Evolutionary conservation across 768 basidiomycete genomes (phyloP).

Genomic region (Mycena polygramma): DNA sequence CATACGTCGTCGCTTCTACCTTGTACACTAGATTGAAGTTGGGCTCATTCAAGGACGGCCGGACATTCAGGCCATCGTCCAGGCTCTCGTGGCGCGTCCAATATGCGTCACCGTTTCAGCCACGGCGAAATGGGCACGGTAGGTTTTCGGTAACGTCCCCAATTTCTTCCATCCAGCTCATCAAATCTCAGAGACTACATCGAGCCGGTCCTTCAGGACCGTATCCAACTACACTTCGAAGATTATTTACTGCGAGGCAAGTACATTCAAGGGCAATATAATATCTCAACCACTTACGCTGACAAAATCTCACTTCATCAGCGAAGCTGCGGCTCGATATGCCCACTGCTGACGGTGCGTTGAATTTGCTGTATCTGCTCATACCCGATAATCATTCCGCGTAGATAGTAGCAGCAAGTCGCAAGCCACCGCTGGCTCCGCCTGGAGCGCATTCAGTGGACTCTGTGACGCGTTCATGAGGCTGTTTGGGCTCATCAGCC

Average conservation of each 20-base stretch:
- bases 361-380: neutral
- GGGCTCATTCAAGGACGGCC: slow-evolving; percentile 26
- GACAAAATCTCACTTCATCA: neutral
- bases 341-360: slow-evolving; percentile 19
- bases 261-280: neutral
- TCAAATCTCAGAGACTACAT: slow-evolving; percentile 3
- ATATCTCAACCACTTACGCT: too few relatives aligned
- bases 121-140: slow-evolving; percentile 23
- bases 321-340: slow-evolving; percentile 27
- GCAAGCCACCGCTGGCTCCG: slow-evolving; percentile 1
- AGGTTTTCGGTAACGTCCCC: neutral
- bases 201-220: slow-evolving; percentile 13
- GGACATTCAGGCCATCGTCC: slow-evolving; percentile 16
- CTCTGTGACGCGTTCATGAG: slow-evolving; percentile 22
- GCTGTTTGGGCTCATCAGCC: slow-evolving; percentile 3
- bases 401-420: slow-evolving; percentile 23
- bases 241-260: slow-evolving; percentile 25
- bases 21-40: slow-evolving; percentile 19
- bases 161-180: neutral
- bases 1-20: too few relatives aligned
- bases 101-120: slow-evolving; percentile 10
- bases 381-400: neutral
- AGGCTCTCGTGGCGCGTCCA: slow-evolving; percentile 18
- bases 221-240: slow-evolving; percentile 20
- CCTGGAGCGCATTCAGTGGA: neutral